phyloP scores from a whole-genome alignment of 2,329 filamentous ascomycete species.

The Septoria petroselini region DNA sequence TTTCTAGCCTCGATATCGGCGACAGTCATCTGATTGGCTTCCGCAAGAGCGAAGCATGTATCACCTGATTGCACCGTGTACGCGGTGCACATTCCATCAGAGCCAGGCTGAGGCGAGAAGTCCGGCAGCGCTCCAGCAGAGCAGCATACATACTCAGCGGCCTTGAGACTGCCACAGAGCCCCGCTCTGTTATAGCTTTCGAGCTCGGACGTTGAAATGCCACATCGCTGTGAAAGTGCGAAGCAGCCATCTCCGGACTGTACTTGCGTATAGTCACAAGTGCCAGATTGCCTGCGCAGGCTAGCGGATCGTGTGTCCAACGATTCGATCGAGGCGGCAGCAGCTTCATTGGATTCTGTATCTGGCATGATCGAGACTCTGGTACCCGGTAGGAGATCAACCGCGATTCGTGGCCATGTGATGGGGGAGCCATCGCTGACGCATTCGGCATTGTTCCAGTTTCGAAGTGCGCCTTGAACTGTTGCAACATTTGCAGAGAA shows the following conservation, averaged over 20 bases:
- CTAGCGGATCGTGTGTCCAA: not conserved
- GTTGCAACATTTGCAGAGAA: not conserved
- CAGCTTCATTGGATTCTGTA: not conserved
- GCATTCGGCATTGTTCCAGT: slow-evolving; percentile 14
- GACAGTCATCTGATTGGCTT: slow-evolving; percentile 38
- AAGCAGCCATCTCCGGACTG: slow-evolving; percentile 20
- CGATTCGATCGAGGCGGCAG: not conserved
- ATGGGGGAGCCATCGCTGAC: not conserved
- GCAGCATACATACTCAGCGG: slow-evolving; percentile 25
- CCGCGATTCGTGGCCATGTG: not conserved
- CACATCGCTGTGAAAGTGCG: slow-evolving; percentile 12
- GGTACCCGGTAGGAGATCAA: slow-evolving; percentile 5
- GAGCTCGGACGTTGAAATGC: slow-evolving; percentile 10
- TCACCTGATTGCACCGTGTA: slow-evolving; percentile 40
- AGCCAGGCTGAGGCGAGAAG: slow-evolving; percentile 37
- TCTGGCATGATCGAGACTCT: slow-evolving; percentile 9
- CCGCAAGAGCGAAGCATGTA: slow-evolving; percentile 39
- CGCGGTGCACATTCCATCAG: slow-evolving; percentile 41
- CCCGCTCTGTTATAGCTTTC: slow-evolving; percentile 13
- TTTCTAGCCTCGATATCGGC: slow-evolving; percentile 44
- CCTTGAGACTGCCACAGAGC: slow-evolving; percentile 31
- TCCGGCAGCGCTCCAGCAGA: slow-evolving; percentile 15
- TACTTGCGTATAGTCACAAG: slow-evolving; percentile 17
- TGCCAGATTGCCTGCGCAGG: slow-evolving; percentile 1
- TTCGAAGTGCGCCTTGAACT: slow-evolving; percentile 10